Base-by-base conservation (phyloP, 768 basidiomycete genomes). In the Ramaria rubella region DNA sequence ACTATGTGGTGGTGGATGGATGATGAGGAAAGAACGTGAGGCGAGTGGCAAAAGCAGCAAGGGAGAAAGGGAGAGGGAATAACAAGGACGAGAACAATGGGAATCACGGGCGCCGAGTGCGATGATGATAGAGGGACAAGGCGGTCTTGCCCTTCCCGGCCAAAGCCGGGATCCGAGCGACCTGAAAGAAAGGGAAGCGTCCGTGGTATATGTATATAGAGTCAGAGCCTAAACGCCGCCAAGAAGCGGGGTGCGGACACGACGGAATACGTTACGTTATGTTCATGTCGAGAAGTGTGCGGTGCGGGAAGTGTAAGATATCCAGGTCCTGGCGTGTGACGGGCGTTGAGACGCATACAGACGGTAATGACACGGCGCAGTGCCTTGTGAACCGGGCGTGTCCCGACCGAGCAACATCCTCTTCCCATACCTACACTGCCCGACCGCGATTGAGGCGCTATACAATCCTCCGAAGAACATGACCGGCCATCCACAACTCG, bases 101-200 rank as follows among this genome's bases (percentile, higher is more conserved):
- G 30, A 27, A 27, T 12, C 44, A 45, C 44, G 26, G 46, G 23
- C 26, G 46, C 29, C 23, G 24, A 27, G 24, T 42, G 23, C 14
- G 40, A 42, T 42, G 46, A 27, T 48, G 29, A 9, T 8, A 4
- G 15, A 27, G 46, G 24, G 46, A 48, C 46, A 15, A 27, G 24
- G 46, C 46, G n/a, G 46, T 48, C 6, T 7, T n/a, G 19, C 38
- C 34, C 40, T 42, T 7, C 5, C 40, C 40, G 23, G 5, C 46
- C 11, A 5, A 14, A 48, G 46, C 24, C 11, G n/a, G 46, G 46
- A 27, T 31, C 2, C 30, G 24, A 34, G 49, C 21, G 49, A 36
- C 49, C 33, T 36, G 30, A 51, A 51, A 36, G 49, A 51, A 51
- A 51, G 14, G 49, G 17, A 36, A 51, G 49, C 49, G 49, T 51